Base-by-base conservation (phyloP, 2,329 filamentous ascomycete genomes). In the Geosmithia putterillii region DNA sequence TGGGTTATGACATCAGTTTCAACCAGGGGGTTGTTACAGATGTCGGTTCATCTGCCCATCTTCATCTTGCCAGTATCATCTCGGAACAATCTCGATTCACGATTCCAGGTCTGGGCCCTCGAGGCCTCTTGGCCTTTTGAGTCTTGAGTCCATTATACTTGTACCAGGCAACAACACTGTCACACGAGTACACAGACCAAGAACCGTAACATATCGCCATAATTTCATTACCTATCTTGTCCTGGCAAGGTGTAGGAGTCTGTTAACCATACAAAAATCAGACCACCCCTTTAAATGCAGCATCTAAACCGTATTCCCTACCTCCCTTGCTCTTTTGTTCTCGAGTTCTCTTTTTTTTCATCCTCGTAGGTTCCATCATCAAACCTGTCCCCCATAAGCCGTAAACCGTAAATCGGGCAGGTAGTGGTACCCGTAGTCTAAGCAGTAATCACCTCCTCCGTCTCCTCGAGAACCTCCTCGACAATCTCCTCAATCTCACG, bases 401-500 rank as follows among this genome's bases (percentile, higher is more conserved):
- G n/a, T n/a, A n/a, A n/a, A n/a, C n/a, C n/a, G n/a, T n/a, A n/a
- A n/a, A n/a, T n/a, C n/a, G n/a, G n/a, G n/a, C n/a, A n/a, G n/a
- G 28, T 32, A 32, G 28, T 32, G 3, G 23, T 25, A 25, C 6
- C 10, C 28, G 10, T 32, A 12, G 10, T 38, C 32, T 35, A 45
- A 25, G 23, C 39, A 32, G 28, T 32, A 38, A 79, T 59, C 52
- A 79, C 64, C 64, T 96, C 92, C 72, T 96, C 92, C 46, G 72
- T 83, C 76, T 95, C 85, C 66, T 89, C 77, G 42, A 81, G 63
- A 19, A 81, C 90, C 68, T 95, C 89, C 66, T 87, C 83, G 51
- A 86, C 79, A 52, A 86, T 83, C 69, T 90, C 85, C 66, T 96
- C 92, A 49, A 95, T 88, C 48, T 94, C 80, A 50, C 85, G 85